These are phyloP conservation scores for Triadica sebifera DNA, from an alignment of 345 rosid genomes.

Conservation along the genomic window DNA sequence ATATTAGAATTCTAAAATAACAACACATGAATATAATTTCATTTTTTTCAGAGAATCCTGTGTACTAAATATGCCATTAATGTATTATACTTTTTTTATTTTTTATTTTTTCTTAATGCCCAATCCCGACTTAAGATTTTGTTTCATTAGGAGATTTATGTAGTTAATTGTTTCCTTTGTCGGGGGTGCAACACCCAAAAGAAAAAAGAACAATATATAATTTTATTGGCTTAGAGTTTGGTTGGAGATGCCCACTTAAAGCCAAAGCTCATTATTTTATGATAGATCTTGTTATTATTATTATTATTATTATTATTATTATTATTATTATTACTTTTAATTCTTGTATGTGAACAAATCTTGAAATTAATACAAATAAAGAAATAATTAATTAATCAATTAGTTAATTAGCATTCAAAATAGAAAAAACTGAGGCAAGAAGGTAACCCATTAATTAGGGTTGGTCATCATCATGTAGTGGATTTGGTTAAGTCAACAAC, in stretches of 20 bases:
- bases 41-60: too few species aligned
- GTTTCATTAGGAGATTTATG: conserved; percentile 5
- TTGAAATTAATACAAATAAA: background rate
- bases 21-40: too few species aligned
- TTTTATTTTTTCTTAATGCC: background rate
- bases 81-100: too few species aligned
- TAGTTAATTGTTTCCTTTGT: background rate
- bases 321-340: background rate
- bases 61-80: too few species aligned
- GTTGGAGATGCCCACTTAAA: conserved; percentile 12
- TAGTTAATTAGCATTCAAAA: conserved; percentile 12
- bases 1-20: too few species aligned
- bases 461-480: background rate
- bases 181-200: conserved; percentile 10
- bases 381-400: background rate
- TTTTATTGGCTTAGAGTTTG: background rate
- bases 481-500: conserved; percentile 25
- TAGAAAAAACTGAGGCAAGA: background rate
- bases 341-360: background rate
- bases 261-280: too few species aligned
- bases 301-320: too few species aligned
- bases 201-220: background rate
- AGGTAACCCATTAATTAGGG: background rate
- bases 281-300: too few species aligned
- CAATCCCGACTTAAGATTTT: conserved; percentile 5